Base-by-base conservation (phyloP, 352 stramenopile genomes). In the Globisporangium lucens region DNA sequence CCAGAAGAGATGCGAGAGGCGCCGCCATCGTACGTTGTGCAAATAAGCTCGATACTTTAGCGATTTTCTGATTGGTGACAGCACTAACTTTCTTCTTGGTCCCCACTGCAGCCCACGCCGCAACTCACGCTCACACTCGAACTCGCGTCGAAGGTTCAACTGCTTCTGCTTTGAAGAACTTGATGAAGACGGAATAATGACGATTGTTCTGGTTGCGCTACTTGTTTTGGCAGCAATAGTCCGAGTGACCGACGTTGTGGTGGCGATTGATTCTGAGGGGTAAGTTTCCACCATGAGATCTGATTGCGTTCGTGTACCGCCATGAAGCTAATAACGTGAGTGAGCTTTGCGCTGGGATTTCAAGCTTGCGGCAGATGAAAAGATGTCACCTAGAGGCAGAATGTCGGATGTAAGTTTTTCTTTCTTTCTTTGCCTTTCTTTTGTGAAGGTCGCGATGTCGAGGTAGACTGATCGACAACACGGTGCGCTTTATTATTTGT, bases 1-100 rank as follows among this genome's bases (percentile, higher is more conserved):
- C 85, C 85, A 2, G 78, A 88, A 1, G 75, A 93, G 63, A 93
- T 93, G 85, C 83, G 85, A 38, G 65, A 71, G 33, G 61, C 57
- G 27, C 49, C 64, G 10, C 7, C 43, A 57, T 53, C 56, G 64
- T 69, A 63, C 13, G 64, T 59, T 33, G 36, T 22, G 41, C 15
- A 49, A n/a, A 9, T 10, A 15, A 49, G 15, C 4, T 49, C 15
- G 41, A 49, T 49, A 20, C 15, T 4, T 43, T 43, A 12, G 10
- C 10, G 10, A 43, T 47, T 20, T 20, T 17, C 6, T 47, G 38
- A 47, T 47, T 47, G 41, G 4, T n/a, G 4, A 20, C 15, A 8
- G 15, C 41, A 8, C 12, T 47, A 15, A 20, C 59, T n/a, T 27
- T 22, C 33, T 22, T 24, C 22, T 38, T 49, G 55, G 12, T 30